Evolutionary conservation across 495 filamentous ascomycete species (phyloP), one percentile per base, ranked within the genome.

Genomic region (Penicillium lividum): DNA sequence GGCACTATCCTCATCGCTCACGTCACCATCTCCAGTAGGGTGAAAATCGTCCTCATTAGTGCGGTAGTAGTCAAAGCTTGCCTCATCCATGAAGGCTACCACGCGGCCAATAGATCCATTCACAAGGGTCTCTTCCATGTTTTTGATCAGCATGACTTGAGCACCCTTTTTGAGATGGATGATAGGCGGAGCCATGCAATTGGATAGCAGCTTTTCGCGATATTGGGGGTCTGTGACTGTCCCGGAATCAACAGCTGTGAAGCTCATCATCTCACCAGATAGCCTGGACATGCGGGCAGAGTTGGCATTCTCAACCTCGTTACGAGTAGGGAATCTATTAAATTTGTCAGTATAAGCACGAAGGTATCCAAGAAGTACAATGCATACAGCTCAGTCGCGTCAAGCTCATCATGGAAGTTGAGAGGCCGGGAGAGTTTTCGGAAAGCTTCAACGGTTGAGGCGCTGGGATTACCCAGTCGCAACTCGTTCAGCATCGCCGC

Each of bases 71-170:
- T 89, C 90, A 61, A 93, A 97, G 2, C 81, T 85, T 29, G 82
- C 76, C 60, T 97, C 89, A 53, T 82, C 88, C 91, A 93, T 96
- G 73, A 98, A 98, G 3, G 80, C 87, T 5, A 89, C 73, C 3
- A 98, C 88, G 49, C 86, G 89, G 2, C 94, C 94, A 38, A 98
- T 82, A 0, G 94, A 95, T 5, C 94, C 94, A 61, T 98, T 98
- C 56, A 98, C 94, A 3, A 98, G 84, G 0, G 81, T 84, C 3
- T 97, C 93, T 70, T 98, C 94, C 77, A 97, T 86, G 66, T 98
- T 98, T 68, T 98, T 98, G 80, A 98, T 97, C n/a, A 98, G 75
- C 94, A 98, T 98, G 29, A 98, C 95, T 68, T 98, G 95, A 0
- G 92, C 87, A 16, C 91, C 91, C 63, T 93, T 90, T 73, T 97